Evolutionary conservation across 345 rosid genomes (phyloP), one percentile per base, ranked within the genome.

Genomic region (Nephelium lappaceum): DNA sequence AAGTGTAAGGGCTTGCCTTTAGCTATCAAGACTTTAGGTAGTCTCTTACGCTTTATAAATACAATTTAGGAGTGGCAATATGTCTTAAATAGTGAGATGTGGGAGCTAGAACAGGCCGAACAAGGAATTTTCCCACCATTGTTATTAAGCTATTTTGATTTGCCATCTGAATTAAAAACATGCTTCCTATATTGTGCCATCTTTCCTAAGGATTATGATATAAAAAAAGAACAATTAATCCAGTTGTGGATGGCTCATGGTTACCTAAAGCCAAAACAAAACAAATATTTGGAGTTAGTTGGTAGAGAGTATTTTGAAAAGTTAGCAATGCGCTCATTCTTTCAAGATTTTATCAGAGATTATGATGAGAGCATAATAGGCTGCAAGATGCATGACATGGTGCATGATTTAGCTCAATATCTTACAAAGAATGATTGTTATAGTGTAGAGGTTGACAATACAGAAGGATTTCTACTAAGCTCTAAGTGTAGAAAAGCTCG

Each of bases 61-160:
- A 14, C 1, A 6, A 49, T 12, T 47, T 21, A 47, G 51, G 23
- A n/a, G 12, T 41, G 72, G 72, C 7, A 42, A 42, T 31, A 0
- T 31, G 36, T 31, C 36, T 31, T 31, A 31, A 31, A 31, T 31
- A 31, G 36, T 31, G 36, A 69, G 43, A 5, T 71, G 15, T 51
- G 43, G 74, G 11, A 55, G 19, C 5, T 31, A 71, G 47, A 71
- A 9, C 64, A 53, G 47, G n/a, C 9, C 4, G 64, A 16, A 70
- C 16, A 70, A 2, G 61, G 41, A 0, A 4, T 49, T 15, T 70
- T 70, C 7, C 23, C 42, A 5, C 60, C 73, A 2, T 25, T 70
- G 0, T 39, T 70, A 6, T 49, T 70, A n/a, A 49, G 61, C 61
- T 70, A 70, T 24, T 25, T 47, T 47, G 73, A 64, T 64, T 64